Conservation (phyloP, 768 basidiomycete genomes). For the Mycena rebaudengoi region DNA sequence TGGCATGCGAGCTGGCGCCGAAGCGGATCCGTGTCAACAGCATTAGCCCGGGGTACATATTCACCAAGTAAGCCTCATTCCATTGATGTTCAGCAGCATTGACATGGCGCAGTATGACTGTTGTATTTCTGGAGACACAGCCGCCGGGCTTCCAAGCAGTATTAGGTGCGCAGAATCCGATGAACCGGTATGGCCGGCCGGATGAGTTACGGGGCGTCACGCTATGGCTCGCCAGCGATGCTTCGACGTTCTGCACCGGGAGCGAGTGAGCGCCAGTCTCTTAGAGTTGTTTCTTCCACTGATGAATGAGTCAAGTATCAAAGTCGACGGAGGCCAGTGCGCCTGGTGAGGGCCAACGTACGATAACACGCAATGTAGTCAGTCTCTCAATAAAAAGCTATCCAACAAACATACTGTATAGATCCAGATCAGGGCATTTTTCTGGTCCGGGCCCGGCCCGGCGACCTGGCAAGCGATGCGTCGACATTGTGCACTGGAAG, state of each 20-base stretch:
- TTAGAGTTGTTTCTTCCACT: neutral
- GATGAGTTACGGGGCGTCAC: slow-evolving; percentile 76
- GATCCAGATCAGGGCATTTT: too few relatives aligned
- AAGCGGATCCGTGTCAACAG: slow-evolving; percentile 74
- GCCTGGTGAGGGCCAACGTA: too few relatives aligned
- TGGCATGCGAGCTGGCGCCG: slow-evolving; percentile 78
- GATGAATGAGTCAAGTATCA: slow-evolving; percentile 3
- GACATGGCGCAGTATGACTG: slow-evolving; percentile 60
- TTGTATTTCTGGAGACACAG: slow-evolving; percentile 60
- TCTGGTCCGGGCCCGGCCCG: too few relatives aligned
- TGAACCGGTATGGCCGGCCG: slow-evolving; percentile 69
- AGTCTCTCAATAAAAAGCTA: too few relatives aligned
- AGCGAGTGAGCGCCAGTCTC: slow-evolving; percentile 18
- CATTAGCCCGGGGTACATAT: slow-evolving; percentile 77
- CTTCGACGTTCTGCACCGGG: slow-evolving; percentile 77
- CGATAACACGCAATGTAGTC: too few relatives aligned
- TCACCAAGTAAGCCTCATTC: slow-evolving; percentile 57
- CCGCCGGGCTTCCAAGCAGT: slow-evolving; percentile 62
- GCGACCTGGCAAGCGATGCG: too few relatives aligned
- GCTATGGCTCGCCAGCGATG: slow-evolving; percentile 73
- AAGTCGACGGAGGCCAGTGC: slow-evolving; percentile 25
- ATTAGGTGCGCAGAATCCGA: slow-evolving; percentile 69
- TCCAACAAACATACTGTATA: too few relatives aligned
- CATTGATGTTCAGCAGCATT: neutral
- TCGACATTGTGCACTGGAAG: too few relatives aligned